Percentiles rank a stretch among this genome's conserved stretches.
Conservation (phyloP, 2,329 filamentous ascomycete genomes). For the Dothistroma septosporum region DNA sequence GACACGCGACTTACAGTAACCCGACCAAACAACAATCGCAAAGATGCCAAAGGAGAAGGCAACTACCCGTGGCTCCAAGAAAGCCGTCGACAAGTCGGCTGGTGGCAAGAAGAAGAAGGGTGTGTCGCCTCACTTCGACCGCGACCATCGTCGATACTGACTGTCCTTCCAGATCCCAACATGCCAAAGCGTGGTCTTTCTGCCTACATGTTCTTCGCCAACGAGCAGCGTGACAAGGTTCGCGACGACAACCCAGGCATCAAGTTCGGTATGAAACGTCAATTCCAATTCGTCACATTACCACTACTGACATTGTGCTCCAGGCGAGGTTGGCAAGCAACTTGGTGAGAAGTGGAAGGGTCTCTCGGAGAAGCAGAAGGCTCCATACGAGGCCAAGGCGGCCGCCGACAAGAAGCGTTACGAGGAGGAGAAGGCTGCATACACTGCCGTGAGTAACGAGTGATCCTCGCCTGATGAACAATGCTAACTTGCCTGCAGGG, state of each 20-base stretch:
- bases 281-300: background rate
- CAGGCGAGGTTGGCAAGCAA: conserved; percentile 93
- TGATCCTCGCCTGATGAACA: background rate
- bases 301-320: conserved; percentile 4
- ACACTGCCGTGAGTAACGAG: conserved; percentile 63
- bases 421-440: conserved; percentile 94
- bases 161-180: conserved; percentile 69
- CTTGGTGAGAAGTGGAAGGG: conserved; percentile 99
- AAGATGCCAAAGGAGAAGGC: conserved; percentile 67
- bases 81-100: conserved; percentile 38
- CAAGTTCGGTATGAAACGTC: conserved; percentile 68
- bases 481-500: conserved; percentile 28
- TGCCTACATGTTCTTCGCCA: conserved; percentile 99
- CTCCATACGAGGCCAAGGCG: conserved; percentile 95
- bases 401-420: conserved; percentile 98
- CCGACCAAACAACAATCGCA: conserved; percentile 18
- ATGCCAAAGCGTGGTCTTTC: conserved; percentile 98
- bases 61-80: conserved; percentile 57
- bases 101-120: conserved; percentile 70
- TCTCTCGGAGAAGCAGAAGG: conserved; percentile 84
- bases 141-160: conserved; percentile 14
- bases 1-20: background rate
- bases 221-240: conserved; percentile 97
- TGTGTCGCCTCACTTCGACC: conserved; percentile 36
- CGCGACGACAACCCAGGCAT: conserved; percentile 98